A percentile compares a stretch with the other conserved stretches of the same genome.
phyloP scores from a whole-genome alignment of 441 rosid species.

The Bruguiera hainesii region DNA sequence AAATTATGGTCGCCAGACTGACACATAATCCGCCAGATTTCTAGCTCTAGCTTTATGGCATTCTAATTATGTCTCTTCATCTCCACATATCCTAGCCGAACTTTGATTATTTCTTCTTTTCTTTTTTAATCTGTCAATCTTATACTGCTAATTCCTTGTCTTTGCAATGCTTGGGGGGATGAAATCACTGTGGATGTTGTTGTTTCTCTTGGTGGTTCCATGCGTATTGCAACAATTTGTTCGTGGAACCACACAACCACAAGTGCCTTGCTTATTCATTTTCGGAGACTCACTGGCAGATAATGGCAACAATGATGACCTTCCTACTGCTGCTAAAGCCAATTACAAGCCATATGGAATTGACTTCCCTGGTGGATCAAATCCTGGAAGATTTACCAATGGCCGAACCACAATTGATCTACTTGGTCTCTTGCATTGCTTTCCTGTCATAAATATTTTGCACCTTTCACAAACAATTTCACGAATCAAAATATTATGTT shows the following conservation, averaged over 20 bases:
- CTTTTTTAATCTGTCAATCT: too few relatives aligned
- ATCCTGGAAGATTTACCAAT: not conserved
- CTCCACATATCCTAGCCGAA: too few relatives aligned
- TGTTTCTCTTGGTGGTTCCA: not conserved
- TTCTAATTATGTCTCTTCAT: too few relatives aligned
- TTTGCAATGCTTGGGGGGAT: not conserved
- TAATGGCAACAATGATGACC: conserved; percentile 4
- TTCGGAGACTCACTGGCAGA: conserved; percentile 6
- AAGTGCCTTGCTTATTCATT: conserved; percentile 3
- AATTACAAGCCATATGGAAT: conserved; percentile 4
- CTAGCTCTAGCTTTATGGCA: too few relatives aligned
- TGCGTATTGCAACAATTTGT: not conserved
- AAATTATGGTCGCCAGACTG: too few relatives aligned
- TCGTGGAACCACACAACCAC: conserved; percentile 5
- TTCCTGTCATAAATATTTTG: too few relatives aligned
- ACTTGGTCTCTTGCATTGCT: not conserved
- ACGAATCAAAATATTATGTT: not conserved
- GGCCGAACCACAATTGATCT: not conserved
- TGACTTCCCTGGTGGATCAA: conserved; percentile 3
- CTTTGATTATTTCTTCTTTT: too few relatives aligned
- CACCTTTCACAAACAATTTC: not conserved
- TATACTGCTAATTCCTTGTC: too few relatives aligned
- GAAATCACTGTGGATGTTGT: not conserved
- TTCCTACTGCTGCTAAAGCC: conserved; percentile 1
- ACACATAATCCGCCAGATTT: too few relatives aligned